These are phyloP conservation scores for Selenicereus undatus DNA, from an alignment of 148 eudicot species.

Conservation along the genomic window DNA sequence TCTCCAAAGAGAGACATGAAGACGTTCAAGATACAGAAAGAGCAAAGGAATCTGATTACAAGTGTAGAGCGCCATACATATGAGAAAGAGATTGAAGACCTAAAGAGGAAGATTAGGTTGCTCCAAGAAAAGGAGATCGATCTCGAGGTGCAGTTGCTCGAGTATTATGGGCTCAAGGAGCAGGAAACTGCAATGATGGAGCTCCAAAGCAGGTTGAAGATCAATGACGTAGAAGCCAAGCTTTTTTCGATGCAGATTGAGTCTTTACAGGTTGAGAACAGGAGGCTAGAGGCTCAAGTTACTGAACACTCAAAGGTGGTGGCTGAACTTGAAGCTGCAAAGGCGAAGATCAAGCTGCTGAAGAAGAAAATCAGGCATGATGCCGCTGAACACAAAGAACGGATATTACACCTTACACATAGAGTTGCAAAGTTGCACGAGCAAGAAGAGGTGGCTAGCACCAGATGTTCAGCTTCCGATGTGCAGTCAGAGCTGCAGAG, in stretches of 20 bases:
- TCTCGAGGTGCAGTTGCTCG: slow-evolving; percentile 71
- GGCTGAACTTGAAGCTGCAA: slow-evolving; percentile 71
- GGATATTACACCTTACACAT: slow-evolving; percentile 54
- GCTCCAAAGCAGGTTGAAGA: slow-evolving; percentile 65
- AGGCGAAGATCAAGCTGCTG: slow-evolving; percentile 55
- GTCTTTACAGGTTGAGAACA: slow-evolving; percentile 65
- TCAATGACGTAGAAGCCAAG: slow-evolving; percentile 62
- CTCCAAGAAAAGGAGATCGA: slow-evolving; percentile 64
- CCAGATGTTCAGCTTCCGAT: slow-evolving; percentile 18
- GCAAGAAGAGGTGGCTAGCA: slow-evolving; percentile 32
- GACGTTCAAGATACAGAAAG: slow-evolving; percentile 16
- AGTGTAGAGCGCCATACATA: slow-evolving; percentile 34
- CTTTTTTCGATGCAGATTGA: slow-evolving; percentile 62
- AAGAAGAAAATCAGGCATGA: slow-evolving; percentile 62
- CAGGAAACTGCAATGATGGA: slow-evolving; percentile 69
- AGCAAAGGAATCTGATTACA: slow-evolving; percentile 19
- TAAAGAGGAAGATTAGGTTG: slow-evolving; percentile 43
- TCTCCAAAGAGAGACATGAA: slow-evolving; percentile 30
- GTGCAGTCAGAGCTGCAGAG: slow-evolving; percentile 30
- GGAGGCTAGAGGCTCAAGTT: slow-evolving; percentile 54
- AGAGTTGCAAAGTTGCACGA: slow-evolving; percentile 51
- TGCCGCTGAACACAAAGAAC: slow-evolving; percentile 58
- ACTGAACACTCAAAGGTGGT: slow-evolving; percentile 57
- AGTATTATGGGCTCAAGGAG: slow-evolving; percentile 83
- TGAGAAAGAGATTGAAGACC: slow-evolving; percentile 52